phyloP scores from a whole-genome alignment of 306 rosid genomes.

The Inga laurina region DNA sequence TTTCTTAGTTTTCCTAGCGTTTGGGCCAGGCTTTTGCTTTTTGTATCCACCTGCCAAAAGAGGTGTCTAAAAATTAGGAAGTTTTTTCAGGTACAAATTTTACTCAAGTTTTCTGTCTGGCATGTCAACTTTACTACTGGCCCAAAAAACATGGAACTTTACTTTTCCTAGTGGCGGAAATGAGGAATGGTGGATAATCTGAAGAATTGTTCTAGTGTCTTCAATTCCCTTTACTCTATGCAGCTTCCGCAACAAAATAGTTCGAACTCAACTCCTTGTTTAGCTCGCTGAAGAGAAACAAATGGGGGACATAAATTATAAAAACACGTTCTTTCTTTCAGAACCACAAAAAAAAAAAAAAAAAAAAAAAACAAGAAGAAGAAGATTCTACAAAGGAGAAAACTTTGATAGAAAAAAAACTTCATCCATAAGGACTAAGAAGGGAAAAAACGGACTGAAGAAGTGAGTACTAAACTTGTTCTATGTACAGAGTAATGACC shows the following conservation, averaged over 20 bases:
- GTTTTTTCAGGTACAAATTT: background rate
- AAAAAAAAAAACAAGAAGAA: background rate
- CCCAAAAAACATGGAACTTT: background rate
- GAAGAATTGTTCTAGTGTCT: background rate
- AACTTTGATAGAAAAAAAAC: slow-evolving; percentile 27
- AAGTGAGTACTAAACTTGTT: slow-evolving; percentile 33
- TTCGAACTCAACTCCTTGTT: background rate
- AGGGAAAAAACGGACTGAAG: background rate
- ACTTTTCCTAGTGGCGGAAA: background rate
- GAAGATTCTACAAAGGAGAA: slow-evolving; percentile 31
- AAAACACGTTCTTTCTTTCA: slow-evolving; percentile 27
- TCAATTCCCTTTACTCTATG: background rate
- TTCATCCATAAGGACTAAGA: slow-evolving; percentile 23
- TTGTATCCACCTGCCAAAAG: background rate
- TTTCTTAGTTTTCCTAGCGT: background rate
- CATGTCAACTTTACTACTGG: background rate
- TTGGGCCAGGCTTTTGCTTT: background rate
- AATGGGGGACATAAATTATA: background rate
- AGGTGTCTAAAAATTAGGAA: background rate
- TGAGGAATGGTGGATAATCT: background rate
- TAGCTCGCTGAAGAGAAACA: background rate
- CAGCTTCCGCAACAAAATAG: background rate
- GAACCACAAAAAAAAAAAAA: slow-evolving; percentile 13
- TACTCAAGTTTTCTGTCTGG: no score
- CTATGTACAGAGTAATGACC: slow-evolving; percentile 38